Evolutionary conservation across 208 protist species (phyloP).

Genomic region (Balamuthia mandrillaris): DNA sequence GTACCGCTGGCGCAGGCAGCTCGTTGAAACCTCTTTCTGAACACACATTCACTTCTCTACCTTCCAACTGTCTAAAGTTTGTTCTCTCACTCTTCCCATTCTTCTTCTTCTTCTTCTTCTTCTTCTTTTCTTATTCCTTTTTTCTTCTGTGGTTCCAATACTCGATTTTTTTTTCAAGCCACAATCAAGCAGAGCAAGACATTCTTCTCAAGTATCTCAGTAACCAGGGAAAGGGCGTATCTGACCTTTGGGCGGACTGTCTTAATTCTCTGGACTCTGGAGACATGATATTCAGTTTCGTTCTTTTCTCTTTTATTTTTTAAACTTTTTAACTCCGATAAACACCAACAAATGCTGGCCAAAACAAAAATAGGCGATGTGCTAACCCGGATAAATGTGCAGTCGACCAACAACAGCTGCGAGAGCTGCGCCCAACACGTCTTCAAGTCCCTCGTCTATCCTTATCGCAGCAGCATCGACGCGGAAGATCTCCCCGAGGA

Average conservation of each 20-base stretch:
- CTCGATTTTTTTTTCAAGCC: background rate
- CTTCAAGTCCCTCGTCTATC: background rate
- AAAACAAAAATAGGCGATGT: too few relatives aligned
- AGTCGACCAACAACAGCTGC: background rate
- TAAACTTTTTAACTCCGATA: too few relatives aligned
- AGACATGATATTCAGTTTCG: background rate
- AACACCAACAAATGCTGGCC: too few relatives aligned
- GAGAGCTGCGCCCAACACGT: background rate
- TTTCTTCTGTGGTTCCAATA: too few relatives aligned
- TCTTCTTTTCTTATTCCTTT: too few relatives aligned
- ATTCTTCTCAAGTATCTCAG: background rate
- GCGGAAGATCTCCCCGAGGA: background rate
- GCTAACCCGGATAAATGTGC: background rate
- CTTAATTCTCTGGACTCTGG: background rate
- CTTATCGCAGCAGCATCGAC: background rate
- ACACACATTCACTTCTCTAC: constrained; percentile 1
- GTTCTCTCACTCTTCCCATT: too few relatives aligned
- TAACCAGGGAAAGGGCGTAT: background rate
- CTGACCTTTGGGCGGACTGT: background rate
- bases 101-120: too few relatives aligned
- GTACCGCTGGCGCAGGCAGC: background rate
- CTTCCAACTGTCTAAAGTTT: background rate
- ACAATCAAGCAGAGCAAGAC: background rate
- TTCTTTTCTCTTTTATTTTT: too few relatives aligned
- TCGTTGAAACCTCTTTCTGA: background rate